A percentile compares a stretch with the other conserved stretches of the same genome.
Evolutionary conservation across 305 asterid genomes (phyloP).

Genomic region (Stenogyne calaminthoides): DNA sequence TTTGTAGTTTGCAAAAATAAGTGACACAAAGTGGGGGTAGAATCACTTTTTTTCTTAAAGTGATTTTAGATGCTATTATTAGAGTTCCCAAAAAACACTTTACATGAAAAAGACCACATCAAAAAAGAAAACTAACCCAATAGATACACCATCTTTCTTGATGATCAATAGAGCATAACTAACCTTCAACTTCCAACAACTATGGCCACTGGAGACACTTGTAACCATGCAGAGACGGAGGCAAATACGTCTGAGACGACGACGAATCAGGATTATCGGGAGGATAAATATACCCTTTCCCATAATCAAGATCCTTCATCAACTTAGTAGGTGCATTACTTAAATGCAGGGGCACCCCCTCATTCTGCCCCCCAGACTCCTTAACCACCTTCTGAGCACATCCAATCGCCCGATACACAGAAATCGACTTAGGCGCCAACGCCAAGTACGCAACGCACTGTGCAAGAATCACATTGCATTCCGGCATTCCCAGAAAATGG

Average conservation of each 20-base stretch:
- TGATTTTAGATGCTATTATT: no score
- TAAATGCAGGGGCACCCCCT: constrained; percentile 77
- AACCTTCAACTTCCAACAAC: not conserved
- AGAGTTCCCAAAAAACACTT: no score
- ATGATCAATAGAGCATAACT: not conserved
- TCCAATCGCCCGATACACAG: constrained; percentile 64
- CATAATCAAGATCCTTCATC: constrained; percentile 86
- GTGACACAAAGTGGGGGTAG: no score
- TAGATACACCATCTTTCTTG: not conserved
- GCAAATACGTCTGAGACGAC: constrained; percentile 58
- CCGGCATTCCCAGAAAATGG: constrained; percentile 83
- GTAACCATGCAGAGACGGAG: constrained; percentile 69
- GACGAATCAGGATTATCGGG: constrained; percentile 58
- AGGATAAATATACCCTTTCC: constrained; percentile 70
- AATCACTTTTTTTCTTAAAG: no score
- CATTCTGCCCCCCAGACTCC: constrained; percentile 81
- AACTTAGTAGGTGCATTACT: constrained; percentile 93
- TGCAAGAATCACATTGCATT: constrained; percentile 69
- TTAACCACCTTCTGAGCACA: constrained; percentile 61
- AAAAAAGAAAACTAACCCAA: not conserved
- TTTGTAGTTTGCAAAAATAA: no score
- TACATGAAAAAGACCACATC: not conserved
- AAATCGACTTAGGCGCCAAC: constrained; percentile 75
- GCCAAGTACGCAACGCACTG: constrained; percentile 83
- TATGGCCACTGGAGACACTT: constrained; percentile 76